Conservation (phyloP, 768 basidiomycete genomes). For the Agrocybe chaxingu region DNA sequence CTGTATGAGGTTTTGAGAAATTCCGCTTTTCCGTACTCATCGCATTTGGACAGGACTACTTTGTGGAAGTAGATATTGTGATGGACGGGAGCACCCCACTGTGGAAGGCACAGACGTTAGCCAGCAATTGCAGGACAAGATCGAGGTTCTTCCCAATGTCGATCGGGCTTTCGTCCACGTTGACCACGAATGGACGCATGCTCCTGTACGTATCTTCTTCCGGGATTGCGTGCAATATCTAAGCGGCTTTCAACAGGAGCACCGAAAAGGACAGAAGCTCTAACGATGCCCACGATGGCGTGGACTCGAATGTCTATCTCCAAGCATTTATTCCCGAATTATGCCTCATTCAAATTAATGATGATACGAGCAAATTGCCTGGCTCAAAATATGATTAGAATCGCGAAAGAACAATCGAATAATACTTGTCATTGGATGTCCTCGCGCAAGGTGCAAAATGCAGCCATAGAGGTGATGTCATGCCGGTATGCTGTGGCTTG, state of each 20-base stretch:
- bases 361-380: no score
- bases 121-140: conserved; percentile 82
- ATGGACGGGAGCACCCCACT: conserved; percentile 87
- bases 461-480: no score
- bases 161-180: conserved; percentile 94
- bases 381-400: no score
- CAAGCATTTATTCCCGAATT: no score
- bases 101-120: conserved; percentile 87
- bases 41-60: conserved; percentile 58
- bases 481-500: no score
- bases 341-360: no score
- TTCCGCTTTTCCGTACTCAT: neutral
- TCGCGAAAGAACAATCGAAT: no score
- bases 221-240: neutral
- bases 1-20: conserved; percentile 34
- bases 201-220: conserved; percentile 32
- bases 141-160: conserved; percentile 86
- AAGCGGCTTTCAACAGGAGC: conserved; percentile 33
- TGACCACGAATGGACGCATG: conserved; percentile 89
- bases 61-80: conserved; percentile 94
- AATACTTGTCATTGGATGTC: no score
- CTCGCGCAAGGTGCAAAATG: no score
- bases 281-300: conserved; percentile 12
- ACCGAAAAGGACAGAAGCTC: conserved; percentile 38
- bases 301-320: neutral